Evolutionary conservation across 2,329 filamentous ascomycete species (phyloP).

Genomic region (Drechslera avenae): DNA sequence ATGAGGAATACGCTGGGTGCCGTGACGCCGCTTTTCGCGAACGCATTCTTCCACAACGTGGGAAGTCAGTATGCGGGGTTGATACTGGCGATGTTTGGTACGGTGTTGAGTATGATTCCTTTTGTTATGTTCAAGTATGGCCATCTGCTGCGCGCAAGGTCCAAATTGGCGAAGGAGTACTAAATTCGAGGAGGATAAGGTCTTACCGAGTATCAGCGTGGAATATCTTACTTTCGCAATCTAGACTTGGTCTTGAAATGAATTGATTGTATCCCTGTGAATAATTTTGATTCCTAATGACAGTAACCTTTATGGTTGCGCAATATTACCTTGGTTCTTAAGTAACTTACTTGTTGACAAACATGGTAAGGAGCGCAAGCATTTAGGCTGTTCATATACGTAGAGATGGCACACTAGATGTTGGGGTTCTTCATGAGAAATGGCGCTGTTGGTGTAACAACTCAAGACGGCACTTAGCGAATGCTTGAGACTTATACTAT

Average conservation of each 20-base stretch:
- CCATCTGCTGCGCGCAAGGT: conserved; percentile 46
- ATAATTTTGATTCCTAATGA: too few relatives aligned
- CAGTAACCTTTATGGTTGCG: too few relatives aligned
- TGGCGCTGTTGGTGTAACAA: too few relatives aligned
- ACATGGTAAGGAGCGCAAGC: too few relatives aligned
- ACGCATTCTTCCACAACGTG: conserved; percentile 60
- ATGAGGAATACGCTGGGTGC: conserved; percentile 61
- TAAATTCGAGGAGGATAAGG: background rate
- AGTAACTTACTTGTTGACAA: too few relatives aligned
- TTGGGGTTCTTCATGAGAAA: too few relatives aligned
- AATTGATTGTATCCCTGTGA: background rate
- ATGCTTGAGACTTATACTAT: too few relatives aligned
- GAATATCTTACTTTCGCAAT: background rate
- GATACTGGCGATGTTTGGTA: conserved; percentile 55
- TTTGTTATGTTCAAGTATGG: conserved; percentile 54
- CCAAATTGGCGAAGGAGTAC: conserved; percentile 47
- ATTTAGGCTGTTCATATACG: too few relatives aligned
- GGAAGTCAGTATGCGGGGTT: conserved; percentile 60
- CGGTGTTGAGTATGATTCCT: conserved; percentile 50
- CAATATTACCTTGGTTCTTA: too few relatives aligned
- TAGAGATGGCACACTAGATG: too few relatives aligned
- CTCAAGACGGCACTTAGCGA: too few relatives aligned
- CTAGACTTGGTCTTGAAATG: too few relatives aligned
- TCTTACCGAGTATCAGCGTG: background rate
- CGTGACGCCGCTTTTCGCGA: conserved; percentile 58